Evolutionary conservation across 441 rosid species (phyloP), one percentile per base, ranked within the genome.

Genomic region (Syzygium syzygioides): DNA sequence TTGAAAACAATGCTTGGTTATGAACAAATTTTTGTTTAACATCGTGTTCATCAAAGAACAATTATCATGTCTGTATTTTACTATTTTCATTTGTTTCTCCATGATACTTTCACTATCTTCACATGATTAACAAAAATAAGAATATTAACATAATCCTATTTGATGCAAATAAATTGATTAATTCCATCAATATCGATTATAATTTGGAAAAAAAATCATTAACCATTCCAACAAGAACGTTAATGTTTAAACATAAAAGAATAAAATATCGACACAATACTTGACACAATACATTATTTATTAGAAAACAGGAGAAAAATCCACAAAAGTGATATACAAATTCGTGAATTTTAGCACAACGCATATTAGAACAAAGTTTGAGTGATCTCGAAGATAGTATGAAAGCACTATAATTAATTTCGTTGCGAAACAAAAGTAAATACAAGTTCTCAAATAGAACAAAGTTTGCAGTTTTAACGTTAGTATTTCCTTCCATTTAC

Each of bases 181-280:
- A 41, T 76, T n/a, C 41, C 52, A 23, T 4, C n/a, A 41, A 12
- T 9, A 76, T 23, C 17, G 1, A 41, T 23, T 41, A 20, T 23
- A 41, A 41, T 23, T 76, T 6, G 80, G n/a, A 23, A 37, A 71
- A 68, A 66, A 71, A 20, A 6, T 11, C 5, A 37, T 12, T 37
- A 23, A 10, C 14, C 9, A 37, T 20, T 71, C 15, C 50, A 19
- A 71, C 0, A 1, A 23, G 7, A 68, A 34, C 10, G 19, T 68
- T 18, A 34, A 68, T 19, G 23, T 10, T 19, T 34, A 19, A 19
- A 34, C 1, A 34, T 68, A 19, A 1, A 2, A 37, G n/a, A 76
- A 26, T 0, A 1, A 9, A 76, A 0, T 12, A 17, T 12, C 12
- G 6, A 41, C 7, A 14, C 18, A 37, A 1, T 11, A 37, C 0